Base-by-base conservation (phyloP, 768 basidiomycete genomes). In the Ephemerocybe angulata region DNA sequence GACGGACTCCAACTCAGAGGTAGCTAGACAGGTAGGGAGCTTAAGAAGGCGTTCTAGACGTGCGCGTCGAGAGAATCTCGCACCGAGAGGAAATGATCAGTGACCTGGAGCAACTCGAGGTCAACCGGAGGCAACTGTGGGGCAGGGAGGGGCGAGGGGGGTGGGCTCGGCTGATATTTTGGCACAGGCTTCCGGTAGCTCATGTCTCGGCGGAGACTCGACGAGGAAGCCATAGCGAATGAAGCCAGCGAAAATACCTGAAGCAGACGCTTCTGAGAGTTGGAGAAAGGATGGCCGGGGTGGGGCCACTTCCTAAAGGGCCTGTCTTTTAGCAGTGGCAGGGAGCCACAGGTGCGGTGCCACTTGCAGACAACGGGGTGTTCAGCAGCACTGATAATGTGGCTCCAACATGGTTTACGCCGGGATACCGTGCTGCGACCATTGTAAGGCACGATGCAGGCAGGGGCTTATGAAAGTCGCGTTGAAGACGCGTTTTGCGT, bases 151-250 rank as follows among this genome's bases (percentile, higher is more conserved):
- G 77, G 77, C 4, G 76, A 76, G 1, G 77, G 69, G 46, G 83
- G 80, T 4, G 86, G 82, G 12, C 86, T 85, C 30, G 86, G 86
- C 41, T 86, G 74, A 68, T 82, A 87, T 50, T 70, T 69, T 3
- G 87, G 87, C 37, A 81, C 86, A 29, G 87, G 87, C 65, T 89
- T 89, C 51, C 87, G 76, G 66, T 86, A 84, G 66, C 82, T 85
- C 79, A 81, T 81, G 62, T 68, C 67, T 43, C 72, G 72, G 52
- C 65, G 69, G 71, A 76, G 70, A 48, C 50, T 53, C 6, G 35
- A 15, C 10, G 58, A 30, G 24, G 54, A 27, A 51, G 53, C 50
- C 49, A 30, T 61, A 42, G 50, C 51, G n/a, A n/a, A n/a, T n/a
- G n/a, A n/a, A n/a, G n/a, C n/a, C n/a, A n/a, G 25, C 52, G 38